phyloP scores from a whole-genome alignment of 345 rosid genomes.

The Pistacia vera region DNA sequence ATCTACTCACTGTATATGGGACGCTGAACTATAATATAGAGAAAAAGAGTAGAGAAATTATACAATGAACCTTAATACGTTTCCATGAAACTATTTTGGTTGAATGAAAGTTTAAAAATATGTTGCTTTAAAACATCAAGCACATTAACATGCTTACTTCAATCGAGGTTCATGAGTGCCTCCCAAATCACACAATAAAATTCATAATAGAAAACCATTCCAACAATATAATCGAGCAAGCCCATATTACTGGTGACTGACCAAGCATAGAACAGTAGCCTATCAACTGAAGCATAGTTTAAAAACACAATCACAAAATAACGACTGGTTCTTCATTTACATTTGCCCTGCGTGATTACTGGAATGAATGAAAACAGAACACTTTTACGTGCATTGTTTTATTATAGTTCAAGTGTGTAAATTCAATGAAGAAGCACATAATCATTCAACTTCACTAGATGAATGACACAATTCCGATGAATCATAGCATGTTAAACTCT shows the following conservation, averaged over 20 bases:
- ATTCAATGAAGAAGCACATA: background rate
- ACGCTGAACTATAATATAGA: constrained; percentile 28
- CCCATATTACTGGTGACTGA: background rate
- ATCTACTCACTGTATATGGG: constrained; percentile 29
- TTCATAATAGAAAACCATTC: background rate
- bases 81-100: background rate
- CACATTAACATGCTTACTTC: background rate
- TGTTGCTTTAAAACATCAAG: background rate
- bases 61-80: background rate
- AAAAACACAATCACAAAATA: background rate
- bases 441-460: background rate
- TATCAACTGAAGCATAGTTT: background rate
- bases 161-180: background rate
- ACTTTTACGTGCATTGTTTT: background rate
- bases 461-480: background rate
- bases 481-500: background rate
- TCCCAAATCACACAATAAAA: background rate
- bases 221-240: background rate
- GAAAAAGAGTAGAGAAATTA: background rate
- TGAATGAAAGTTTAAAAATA: background rate
- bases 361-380: background rate
- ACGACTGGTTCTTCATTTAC: background rate
- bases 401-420: background rate
- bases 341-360: background rate
- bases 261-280: background rate